Percentiles rank a stretch among this genome's conserved stretches.
Evolutionary conservation across 2,329 filamentous ascomycete species (phyloP).

Genomic region (Periconia sp.): DNA sequence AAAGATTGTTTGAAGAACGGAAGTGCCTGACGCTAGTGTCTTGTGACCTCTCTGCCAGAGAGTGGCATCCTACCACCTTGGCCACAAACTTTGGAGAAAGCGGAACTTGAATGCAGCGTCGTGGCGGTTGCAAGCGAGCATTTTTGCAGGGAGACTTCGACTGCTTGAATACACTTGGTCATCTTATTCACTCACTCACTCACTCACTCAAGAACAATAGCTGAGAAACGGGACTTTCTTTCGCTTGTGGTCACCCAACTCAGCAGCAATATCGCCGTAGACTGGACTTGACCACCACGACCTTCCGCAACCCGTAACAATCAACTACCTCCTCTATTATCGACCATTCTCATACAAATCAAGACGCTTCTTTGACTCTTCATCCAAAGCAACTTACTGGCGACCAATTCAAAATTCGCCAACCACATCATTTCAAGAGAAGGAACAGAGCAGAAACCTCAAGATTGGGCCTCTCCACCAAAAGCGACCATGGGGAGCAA

Average conservation of each 20-base stretch:
- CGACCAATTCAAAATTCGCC: too few relatives aligned
- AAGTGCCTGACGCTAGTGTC: neutral
- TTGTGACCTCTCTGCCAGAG: too few relatives aligned
- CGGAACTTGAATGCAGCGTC: too few relatives aligned
- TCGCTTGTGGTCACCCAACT: constrained; percentile 15
- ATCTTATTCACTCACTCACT: neutral
- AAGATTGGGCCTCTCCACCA: neutral
- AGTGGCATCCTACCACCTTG: too few relatives aligned
- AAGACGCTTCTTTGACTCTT: neutral
- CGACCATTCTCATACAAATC: too few relatives aligned
- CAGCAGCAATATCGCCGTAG: neutral
- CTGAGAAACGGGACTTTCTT: neutral
- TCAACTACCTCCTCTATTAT: too few relatives aligned
- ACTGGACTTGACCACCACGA: neutral
- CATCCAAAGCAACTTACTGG: neutral
- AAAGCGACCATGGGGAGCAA: neutral
- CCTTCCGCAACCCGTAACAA: too few relatives aligned
- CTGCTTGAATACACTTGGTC: neutral
- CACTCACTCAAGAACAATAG: constrained; percentile 1
- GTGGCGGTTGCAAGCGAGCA: neutral
- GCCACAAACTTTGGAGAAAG: too few relatives aligned
- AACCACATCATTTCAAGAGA: too few relatives aligned
- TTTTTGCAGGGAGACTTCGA: neutral
- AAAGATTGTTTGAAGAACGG: neutral
- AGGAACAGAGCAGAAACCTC: neutral